A percentile compares a stretch with the other conserved stretches of the same genome.
Evolutionary conservation across 441 rosid genomes (phyloP).

Genomic region (Euphorbia celastroides): DNA sequence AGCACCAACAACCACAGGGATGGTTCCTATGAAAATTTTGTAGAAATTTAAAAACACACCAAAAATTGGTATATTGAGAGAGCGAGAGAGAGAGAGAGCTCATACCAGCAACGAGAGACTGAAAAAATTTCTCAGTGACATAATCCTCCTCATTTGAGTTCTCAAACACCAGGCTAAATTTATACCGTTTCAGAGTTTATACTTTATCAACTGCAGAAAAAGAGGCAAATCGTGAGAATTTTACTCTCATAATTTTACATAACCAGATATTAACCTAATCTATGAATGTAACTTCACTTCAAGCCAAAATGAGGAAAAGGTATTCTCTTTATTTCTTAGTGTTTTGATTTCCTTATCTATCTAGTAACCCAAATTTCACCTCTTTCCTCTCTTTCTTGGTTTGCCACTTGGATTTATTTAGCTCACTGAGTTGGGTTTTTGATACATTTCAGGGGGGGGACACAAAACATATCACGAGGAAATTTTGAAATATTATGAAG

Average conservation of each 20-base stretch:
- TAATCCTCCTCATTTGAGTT: slow-evolving; percentile 97
- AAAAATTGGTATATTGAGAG: not conserved
- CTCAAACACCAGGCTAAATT: slow-evolving; percentile 93
- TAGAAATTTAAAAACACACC: not conserved
- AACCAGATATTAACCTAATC: no score
- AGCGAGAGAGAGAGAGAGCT: not conserved
- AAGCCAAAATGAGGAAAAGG: no score
- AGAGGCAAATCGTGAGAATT: not conserved
- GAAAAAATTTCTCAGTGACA: slow-evolving; percentile 90
- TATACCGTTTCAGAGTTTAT: slow-evolving; percentile 70
- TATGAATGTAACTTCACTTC: no score
- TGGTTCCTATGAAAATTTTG: slow-evolving; percentile 44
- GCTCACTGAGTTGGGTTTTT: slow-evolving; percentile 1
- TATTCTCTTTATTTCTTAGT: no score
- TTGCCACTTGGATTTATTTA: no score
- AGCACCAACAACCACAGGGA: slow-evolving; percentile 89
- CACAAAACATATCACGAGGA: no score
- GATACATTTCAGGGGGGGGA: not conserved
- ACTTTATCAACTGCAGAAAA: slow-evolving; percentile 68
- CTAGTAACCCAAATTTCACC: no score
- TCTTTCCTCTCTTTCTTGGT: no score
- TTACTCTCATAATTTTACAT: not conserved
- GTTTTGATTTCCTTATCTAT: no score
- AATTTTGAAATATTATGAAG: no score
- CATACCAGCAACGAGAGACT: slow-evolving; percentile 90